A percentile compares a stretch with the other conserved stretches of the same genome.
Conservation (phyloP, 805 yeast genomes). For the Pichia exigua region DNA sequence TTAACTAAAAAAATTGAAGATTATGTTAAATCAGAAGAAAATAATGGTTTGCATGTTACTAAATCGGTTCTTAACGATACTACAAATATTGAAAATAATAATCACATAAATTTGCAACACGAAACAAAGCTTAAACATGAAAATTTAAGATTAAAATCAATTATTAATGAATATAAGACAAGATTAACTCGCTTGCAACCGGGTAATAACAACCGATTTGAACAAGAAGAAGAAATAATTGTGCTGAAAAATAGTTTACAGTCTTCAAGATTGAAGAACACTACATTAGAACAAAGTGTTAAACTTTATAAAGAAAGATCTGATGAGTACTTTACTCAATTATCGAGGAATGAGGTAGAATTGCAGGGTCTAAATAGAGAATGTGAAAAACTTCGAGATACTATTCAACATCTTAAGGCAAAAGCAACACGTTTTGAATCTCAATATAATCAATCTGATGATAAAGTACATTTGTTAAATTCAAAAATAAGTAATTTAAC, state of each 20-base stretch:
- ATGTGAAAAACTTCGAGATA: constrained; percentile 45
- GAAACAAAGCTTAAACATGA: constrained; percentile 25
- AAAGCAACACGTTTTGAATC: constrained; percentile 40
- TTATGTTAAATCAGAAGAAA: neutral
- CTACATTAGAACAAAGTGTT: constrained; percentile 45
- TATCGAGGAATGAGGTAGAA: constrained; percentile 74
- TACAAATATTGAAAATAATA: constrained; percentile 5
- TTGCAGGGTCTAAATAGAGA: constrained; percentile 55
- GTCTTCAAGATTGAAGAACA: constrained; percentile 46
- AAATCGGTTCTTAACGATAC: constrained; percentile 7
- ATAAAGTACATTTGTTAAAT: constrained; percentile 44
- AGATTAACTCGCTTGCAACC: constrained; percentile 26
- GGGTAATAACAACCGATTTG: constrained; percentile 20
- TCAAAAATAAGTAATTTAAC: constrained; percentile 44
- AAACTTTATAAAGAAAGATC: constrained; percentile 63
- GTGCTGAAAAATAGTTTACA: constrained; percentile 52
- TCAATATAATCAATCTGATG: constrained; percentile 49
- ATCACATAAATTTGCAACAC: constrained; percentile 16
- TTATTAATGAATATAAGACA: constrained; percentile 29
- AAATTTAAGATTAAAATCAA: constrained; percentile 28
- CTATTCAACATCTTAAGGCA: constrained; percentile 43
- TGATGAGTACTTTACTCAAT: constrained; percentile 61
- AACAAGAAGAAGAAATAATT: constrained; percentile 30
- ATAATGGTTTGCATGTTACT: constrained; percentile 8
- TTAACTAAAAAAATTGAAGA: constrained; percentile 31